Evolutionary conservation across 148 eudicot species (phyloP).

Genomic region (Rhododendron vialii): DNA sequence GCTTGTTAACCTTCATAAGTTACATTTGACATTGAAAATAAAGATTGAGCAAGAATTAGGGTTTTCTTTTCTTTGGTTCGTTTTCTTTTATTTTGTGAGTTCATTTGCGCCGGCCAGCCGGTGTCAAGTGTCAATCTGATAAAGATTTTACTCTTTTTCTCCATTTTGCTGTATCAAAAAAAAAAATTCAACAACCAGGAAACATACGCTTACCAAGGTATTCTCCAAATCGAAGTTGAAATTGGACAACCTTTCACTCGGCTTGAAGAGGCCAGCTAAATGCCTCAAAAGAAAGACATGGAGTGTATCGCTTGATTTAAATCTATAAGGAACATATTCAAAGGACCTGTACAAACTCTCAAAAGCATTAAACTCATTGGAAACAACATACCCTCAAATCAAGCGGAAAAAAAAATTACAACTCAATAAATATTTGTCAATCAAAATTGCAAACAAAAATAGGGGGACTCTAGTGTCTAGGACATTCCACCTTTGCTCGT

Average conservation of each 20-base stretch:
- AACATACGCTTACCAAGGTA: background rate
- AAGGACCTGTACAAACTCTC: slow-evolving; percentile 17
- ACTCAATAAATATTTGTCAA: background rate
- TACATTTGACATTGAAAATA: too few relatives aligned
- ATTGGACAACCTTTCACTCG: background rate
- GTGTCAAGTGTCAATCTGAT: too few relatives aligned
- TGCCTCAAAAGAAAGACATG: background rate
- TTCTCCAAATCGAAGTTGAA: background rate
- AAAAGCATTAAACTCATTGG: background rate
- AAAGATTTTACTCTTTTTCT: background rate
- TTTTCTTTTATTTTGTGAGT: too few relatives aligned
- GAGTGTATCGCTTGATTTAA: background rate
- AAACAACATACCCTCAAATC: background rate
- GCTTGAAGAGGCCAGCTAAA: background rate
- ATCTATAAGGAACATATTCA: background rate
- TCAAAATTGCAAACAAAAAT: background rate
- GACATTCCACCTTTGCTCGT: background rate
- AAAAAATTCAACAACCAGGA: background rate
- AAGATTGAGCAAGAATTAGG: too few relatives aligned
- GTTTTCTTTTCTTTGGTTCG: too few relatives aligned
- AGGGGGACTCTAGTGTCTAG: background rate
- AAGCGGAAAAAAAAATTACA: background rate
- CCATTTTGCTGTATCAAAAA: background rate
- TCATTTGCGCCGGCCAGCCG: too few relatives aligned
- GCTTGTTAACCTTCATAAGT: too few relatives aligned